Conservation (phyloP, 1,139 yeast species). For the Sugiyamaella sp. region DNA sequence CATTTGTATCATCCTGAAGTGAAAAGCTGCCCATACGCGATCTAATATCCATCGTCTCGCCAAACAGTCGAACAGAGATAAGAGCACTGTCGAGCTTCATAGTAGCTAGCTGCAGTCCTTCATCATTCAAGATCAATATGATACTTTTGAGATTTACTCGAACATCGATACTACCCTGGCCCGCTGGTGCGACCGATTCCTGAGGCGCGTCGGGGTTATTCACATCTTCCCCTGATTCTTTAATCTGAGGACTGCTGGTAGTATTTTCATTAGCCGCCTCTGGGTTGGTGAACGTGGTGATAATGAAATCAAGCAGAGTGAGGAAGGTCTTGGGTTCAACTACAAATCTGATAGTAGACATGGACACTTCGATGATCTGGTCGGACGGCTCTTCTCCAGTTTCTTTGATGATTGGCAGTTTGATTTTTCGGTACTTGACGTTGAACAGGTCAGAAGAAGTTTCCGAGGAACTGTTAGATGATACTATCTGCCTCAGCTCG, state of each 20-base stretch:
- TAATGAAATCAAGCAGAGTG: conserved; percentile 75
- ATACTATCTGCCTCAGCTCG: conserved; percentile 69
- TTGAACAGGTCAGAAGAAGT: conserved; percentile 56
- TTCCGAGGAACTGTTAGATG: conserved; percentile 48
- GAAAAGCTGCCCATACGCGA: conserved; percentile 83
- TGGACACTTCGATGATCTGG: conserved; percentile 70
- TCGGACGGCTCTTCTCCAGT: conserved; percentile 46
- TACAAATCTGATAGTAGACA: conserved; percentile 80
- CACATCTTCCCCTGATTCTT: conserved; percentile 5
- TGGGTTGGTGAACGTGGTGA: conserved; percentile 84
- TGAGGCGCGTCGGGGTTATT: neutral
- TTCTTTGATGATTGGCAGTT: conserved; percentile 25
- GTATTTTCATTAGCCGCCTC: conserved; percentile 38
- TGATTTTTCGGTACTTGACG: conserved; percentile 54
- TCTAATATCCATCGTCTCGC: conserved; percentile 73
- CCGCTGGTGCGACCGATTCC: conserved; percentile 43
- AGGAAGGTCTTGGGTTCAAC: conserved; percentile 77
- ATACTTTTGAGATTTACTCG: conserved; percentile 73
- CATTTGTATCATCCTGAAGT: conserved; percentile 73
- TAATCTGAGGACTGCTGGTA: conserved; percentile 1
- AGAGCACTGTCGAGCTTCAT: conserved; percentile 74
- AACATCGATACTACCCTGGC: conserved; percentile 68
- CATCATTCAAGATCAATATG: conserved; percentile 77
- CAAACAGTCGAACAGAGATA: conserved; percentile 64
- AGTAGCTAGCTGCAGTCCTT: conserved; percentile 80